Evolutionary conservation across 768 basidiomycete species (phyloP), one percentile per base, ranked within the genome.

Genomic region (Favolaschia claudopus): DNA sequence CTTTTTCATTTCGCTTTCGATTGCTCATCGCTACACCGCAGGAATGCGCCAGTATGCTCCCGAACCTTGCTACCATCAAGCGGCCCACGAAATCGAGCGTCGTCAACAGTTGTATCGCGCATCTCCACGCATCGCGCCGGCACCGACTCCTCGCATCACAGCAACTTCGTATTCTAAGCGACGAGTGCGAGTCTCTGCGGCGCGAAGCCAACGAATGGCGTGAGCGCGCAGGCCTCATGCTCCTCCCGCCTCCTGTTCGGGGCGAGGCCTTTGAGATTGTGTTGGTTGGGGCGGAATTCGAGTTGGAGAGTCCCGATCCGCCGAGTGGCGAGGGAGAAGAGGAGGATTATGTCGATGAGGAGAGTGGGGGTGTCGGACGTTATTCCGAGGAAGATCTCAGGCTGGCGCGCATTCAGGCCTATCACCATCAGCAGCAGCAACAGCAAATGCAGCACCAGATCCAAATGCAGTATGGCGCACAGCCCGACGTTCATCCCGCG

Each of bases 71-170:
- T 14, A 78, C 85, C 66, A 84, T 88, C 69, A 85, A 89, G 64
- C 82, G 92, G 25, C 92, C 92, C 0, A 88, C 87, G 70, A 93
- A 93, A 77, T 86, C 87, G 22, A 85, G 87, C 47, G 91, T 92
- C 70, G 91, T 93, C 67, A 91, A 91, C 69, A 88, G 86, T 39
- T 88, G 86, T 39, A 91, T 91, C 70, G 82, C 87, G 0, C 85
- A 87, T 66, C 79, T 89, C 29, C 83, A 84, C 64, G 76, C 82
- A 24, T 83, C 86, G 32, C 81, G 87, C 58, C 80, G 88, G 36
- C 87, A 89, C 67, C 85, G 89, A 37, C 75, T 84, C 19, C 76
- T 89, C 50, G 88, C 89, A 22, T 83, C 87, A 6, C 80, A 83
- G 62, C 86, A 90, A 69, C 76, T 91, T 20, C 85, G 87, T 42